phyloP scores from a whole-genome alignment of 2,329 filamentous ascomycete genomes.

The Chaetomium sp. region DNA sequence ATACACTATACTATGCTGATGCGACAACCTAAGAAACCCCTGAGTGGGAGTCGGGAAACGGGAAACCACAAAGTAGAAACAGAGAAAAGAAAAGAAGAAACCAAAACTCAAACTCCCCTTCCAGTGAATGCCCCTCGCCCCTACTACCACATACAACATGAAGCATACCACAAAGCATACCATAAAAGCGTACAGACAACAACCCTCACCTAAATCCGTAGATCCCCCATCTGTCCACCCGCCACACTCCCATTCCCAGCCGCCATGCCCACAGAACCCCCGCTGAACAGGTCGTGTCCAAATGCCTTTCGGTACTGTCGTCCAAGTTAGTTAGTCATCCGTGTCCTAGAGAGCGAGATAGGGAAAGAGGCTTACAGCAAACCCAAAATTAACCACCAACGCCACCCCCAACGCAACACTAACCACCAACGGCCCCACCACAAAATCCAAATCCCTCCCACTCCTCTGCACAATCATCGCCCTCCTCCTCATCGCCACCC shows the following conservation, averaged over 20 bases:
- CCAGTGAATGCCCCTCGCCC: no score
- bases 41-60: no score
- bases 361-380: slow-evolving; percentile 56
- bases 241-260: neutral
- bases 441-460: slow-evolving; percentile 87
- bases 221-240: neutral
- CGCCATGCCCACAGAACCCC: neutral
- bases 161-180: no score
- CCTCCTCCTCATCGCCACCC: slow-evolving; percentile 68
- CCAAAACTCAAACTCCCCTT: no score
- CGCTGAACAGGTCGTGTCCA: neutral
- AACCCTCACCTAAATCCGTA: neutral
- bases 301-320: slow-evolving; percentile 9
- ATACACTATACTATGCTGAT: no score
- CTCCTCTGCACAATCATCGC: slow-evolving; percentile 78
- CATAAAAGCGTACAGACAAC: no score
- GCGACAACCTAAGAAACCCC: no score
- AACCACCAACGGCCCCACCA: slow-evolving; percentile 76
- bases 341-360: neutral
- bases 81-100: no score
- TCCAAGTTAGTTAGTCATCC: slow-evolving; percentile 1
- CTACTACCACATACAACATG: no score
- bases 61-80: no score
- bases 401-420: slow-evolving; percentile 72
- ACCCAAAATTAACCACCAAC: slow-evolving; percentile 78